A percentile compares a stretch with the other conserved stretches of the same genome.
These are phyloP conservation scores for Trametes villosa DNA, from an alignment of 768 basidiomycete genomes.

Conservation along the genomic window DNA sequence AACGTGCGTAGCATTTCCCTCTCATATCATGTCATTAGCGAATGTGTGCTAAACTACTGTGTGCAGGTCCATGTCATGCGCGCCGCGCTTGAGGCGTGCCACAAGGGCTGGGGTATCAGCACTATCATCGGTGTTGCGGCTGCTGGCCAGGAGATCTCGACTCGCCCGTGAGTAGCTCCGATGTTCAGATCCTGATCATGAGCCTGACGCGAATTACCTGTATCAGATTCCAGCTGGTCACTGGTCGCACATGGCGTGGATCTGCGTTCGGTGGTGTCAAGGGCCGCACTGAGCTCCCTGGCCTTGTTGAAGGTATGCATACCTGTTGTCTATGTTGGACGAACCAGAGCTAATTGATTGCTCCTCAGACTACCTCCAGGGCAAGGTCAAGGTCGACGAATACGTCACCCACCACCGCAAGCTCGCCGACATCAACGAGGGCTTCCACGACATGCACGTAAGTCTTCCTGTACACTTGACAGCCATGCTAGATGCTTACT, in stretches of 20 bases:
- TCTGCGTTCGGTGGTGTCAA: slow-evolving; percentile 97
- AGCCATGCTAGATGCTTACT: slow-evolving; percentile 6
- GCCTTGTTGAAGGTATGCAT: slow-evolving; percentile 85
- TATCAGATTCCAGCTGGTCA: slow-evolving; percentile 61
- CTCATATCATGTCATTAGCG: not conserved
- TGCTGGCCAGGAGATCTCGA: slow-evolving; percentile 80
- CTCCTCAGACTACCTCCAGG: slow-evolving; percentile 73
- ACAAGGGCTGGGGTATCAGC: slow-evolving; percentile 98
- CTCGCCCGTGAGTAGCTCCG: slow-evolving; percentile 35
- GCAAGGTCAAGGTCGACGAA: slow-evolving; percentile 89
- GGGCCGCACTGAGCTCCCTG: slow-evolving; percentile 93
- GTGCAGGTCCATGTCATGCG: slow-evolving; percentile 88
- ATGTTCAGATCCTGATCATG: no score
- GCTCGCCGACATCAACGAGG: slow-evolving; percentile 78
- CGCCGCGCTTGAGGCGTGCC: slow-evolving; percentile 95
- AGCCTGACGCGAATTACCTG: not conserved
- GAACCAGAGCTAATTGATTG: slow-evolving; percentile 9
- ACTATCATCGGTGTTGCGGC: slow-evolving; percentile 97
- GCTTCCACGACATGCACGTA: slow-evolving; percentile 97
- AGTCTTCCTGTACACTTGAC: slow-evolving; percentile 38
- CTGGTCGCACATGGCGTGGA: slow-evolving; percentile 94
- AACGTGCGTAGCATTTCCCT: slow-evolving; percentile 51
- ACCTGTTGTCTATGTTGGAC: not conserved
- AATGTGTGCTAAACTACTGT: not conserved
- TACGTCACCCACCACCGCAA: slow-evolving; percentile 89